phyloP scores from a whole-genome alignment of 169 alveolate species.

The Plasmodium yoelii region DNA sequence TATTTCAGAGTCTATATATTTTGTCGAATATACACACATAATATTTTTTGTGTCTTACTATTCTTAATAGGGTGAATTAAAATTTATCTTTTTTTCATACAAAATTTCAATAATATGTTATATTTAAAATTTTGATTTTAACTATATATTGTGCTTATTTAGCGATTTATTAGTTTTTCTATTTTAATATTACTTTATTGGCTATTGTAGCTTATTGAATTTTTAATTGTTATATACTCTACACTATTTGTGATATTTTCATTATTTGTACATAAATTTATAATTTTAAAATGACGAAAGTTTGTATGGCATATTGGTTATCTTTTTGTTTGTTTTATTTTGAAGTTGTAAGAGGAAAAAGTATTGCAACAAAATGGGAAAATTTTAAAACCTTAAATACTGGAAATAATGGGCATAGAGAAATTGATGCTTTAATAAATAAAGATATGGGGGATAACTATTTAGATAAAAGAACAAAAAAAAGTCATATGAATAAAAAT shows the following conservation, averaged over 20 bases:
- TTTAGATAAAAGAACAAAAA: background rate
- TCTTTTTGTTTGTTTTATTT: background rate
- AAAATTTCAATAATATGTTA: background rate
- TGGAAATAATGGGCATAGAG: background rate
- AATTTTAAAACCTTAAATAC: background rate
- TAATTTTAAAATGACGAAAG: conserved; percentile 21
- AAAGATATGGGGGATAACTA: background rate
- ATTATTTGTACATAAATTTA: background rate
- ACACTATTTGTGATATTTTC: background rate
- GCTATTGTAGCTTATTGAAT: background rate
- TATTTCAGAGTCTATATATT: too few relatives aligned
- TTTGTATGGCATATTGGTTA: conserved; percentile 3
- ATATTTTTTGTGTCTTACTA: conserved; percentile 4
- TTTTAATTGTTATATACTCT: background rate
- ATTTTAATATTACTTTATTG: background rate
- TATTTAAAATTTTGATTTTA: too few relatives aligned
- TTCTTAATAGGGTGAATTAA: background rate
- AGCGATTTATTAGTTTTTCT: background rate
- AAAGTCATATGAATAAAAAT: background rate
- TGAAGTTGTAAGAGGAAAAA: background rate
- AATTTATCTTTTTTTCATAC: background rate
- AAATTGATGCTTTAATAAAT: background rate
- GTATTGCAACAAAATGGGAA: conserved; percentile 22
- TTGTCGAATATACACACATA: background rate
- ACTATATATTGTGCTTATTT: too few relatives aligned